Base-by-base conservation (phyloP, 2,329 filamentous ascomycete genomes). In the Hymenoscyphus scutula region DNA sequence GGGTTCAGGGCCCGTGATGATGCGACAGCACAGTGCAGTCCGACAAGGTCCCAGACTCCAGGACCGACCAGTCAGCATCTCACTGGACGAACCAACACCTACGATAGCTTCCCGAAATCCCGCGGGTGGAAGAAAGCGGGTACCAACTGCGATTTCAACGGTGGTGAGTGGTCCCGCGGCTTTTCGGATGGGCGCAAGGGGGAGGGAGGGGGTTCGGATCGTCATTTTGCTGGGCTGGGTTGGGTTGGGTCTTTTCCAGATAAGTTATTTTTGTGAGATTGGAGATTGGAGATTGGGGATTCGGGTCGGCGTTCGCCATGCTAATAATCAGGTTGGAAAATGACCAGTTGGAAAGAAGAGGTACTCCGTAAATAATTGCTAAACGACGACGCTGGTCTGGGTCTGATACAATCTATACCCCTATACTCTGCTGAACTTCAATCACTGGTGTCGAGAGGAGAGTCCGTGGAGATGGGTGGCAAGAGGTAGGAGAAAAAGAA, bases 141-240 rank as follows among this genome's bases (percentile, higher is more conserved):
- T 10, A 48, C 45, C 45, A 37, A 37, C 13, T 37, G 34, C 15
- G 45, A 25, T 48, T 48, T 23, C 8, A 48, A 19, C 8, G 11
- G 45, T 15, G 19, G 19, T 23, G 38, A 23, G 38, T 45, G 38
- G 38, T 51, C 45, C 45, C 45, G 45, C 45, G 45, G 45, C 8
- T 51, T n/a, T n/a, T 51, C 45, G 45, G 45, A 51, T 51, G 45
- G 25, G 45, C 45, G 45, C 19, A 51, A 25, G 45, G 45, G 19
- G 45, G 19, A n/a, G 38, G n/a, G 38, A 17, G 10, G 13, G 11
- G 45, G 23, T 23, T 11, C n/a, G 41, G 41, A 51, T 51, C 45
- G 45, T 23, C 45, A 25, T 51, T 10, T 51, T 13, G 45, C 19
- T 51, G n/a, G n/a, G n/a, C n/a, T n/a, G n/a, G n/a, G n/a, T n/a